A percentile compares a stretch with the other conserved stretches of the same genome.
Evolutionary conservation across 352 stramenopile species (phyloP).

Genomic region (Poterioochromonas sp.): DNA sequence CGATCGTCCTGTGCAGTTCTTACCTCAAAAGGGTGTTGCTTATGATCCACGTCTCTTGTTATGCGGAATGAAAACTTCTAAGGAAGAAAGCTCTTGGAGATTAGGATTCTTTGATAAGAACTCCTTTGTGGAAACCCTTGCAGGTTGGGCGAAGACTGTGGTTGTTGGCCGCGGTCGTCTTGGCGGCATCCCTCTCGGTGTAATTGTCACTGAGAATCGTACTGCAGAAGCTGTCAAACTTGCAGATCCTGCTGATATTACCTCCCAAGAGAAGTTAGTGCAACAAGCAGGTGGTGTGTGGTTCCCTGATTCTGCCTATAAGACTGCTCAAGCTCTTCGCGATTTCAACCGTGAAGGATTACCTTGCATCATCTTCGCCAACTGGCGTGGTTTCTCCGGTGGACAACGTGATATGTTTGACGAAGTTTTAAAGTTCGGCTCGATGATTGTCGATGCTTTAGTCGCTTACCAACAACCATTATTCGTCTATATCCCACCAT

Average conservation of each 20-base stretch:
- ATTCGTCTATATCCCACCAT: slow-evolving; percentile 99
- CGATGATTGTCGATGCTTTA: slow-evolving; percentile 98
- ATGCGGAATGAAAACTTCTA: slow-evolving; percentile 61
- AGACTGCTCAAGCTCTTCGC: slow-evolving; percentile 97
- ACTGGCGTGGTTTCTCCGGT: slow-evolving; percentile 99
- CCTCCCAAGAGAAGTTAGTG: slow-evolving; percentile 85
- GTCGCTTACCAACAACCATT: slow-evolving; percentile 97
- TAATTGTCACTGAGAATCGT: slow-evolving; percentile 96
- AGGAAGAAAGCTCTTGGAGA: slow-evolving; percentile 52
- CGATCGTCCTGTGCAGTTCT: slow-evolving; percentile 50
- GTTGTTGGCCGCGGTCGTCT: slow-evolving; percentile 91
- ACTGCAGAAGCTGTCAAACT: slow-evolving; percentile 91
- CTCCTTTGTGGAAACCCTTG: slow-evolving; percentile 95
- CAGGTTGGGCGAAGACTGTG: slow-evolving; percentile 98
- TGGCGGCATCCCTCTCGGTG: slow-evolving; percentile 93
- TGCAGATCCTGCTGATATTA: slow-evolving; percentile 90
- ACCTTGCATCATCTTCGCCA: slow-evolving; percentile 98
- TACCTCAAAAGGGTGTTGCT: slow-evolving; percentile 44
- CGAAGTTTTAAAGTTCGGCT: slow-evolving; percentile 99
- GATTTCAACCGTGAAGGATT: slow-evolving; percentile 98
- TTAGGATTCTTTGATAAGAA: slow-evolving; percentile 77
- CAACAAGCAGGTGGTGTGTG: slow-evolving; percentile 89
- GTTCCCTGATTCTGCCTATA: slow-evolving; percentile 99
- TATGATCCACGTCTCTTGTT: slow-evolving; percentile 92
- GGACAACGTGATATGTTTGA: slow-evolving; percentile 99